Evolutionary conservation across 2,329 filamentous ascomycete genomes (phyloP).

Genomic region (Cryphonectria japonica): DNA sequence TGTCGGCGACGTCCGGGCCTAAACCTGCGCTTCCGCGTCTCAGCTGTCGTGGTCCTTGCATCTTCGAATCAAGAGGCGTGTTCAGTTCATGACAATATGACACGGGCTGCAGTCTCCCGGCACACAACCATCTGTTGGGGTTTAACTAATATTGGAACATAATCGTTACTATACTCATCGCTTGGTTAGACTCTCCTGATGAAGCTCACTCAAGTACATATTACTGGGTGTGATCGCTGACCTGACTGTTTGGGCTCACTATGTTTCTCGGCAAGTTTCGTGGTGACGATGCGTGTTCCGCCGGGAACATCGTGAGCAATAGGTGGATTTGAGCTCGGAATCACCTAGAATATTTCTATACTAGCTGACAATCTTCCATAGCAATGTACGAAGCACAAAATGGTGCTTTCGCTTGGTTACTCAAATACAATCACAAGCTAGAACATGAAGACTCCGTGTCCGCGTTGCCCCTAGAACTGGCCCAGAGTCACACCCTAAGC

Average conservation of each 20-base stretch:
- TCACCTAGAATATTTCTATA: background rate
- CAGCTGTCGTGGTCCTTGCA: background rate
- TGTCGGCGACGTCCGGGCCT: background rate
- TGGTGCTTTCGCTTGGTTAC: background rate
- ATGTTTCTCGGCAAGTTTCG: too few relatives aligned
- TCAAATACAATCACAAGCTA: background rate
- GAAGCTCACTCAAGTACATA: background rate
- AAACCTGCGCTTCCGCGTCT: background rate
- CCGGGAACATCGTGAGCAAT: background rate
- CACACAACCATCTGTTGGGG: too few relatives aligned
- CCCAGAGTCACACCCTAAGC: background rate
- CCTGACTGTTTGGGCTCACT: background rate
- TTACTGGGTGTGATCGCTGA: background rate
- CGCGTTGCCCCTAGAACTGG: too few relatives aligned
- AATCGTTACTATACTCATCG: background rate
- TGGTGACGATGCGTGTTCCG: too few relatives aligned
- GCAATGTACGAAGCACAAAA: background rate
- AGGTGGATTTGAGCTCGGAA: background rate
- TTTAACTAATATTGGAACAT: background rate
- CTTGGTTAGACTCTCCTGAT: background rate
- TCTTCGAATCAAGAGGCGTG: background rate
- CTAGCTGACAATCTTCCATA: background rate
- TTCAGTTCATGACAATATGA: background rate
- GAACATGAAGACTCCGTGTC: background rate
- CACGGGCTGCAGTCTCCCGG: background rate